These are phyloP conservation scores for Cercophora scortea DNA, from an alignment of 495 filamentous ascomycete genomes.

Conservation along the genomic window DNA sequence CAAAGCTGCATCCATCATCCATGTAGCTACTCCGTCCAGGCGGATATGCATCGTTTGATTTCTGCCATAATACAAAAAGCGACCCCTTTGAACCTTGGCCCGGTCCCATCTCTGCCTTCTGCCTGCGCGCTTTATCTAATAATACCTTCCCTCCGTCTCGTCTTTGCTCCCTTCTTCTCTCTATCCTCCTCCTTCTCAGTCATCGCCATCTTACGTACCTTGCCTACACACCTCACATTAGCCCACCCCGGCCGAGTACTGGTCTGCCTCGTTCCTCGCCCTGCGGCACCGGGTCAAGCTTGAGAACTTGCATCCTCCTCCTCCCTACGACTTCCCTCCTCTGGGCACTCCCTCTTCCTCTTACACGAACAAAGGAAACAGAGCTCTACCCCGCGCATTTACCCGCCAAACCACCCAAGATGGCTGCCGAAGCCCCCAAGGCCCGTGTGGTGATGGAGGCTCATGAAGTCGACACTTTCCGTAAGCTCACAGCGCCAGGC, in stretches of 20 bases:
- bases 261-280: too few relatives aligned
- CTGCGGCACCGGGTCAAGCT: too few relatives aligned
- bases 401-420: constrained; percentile 36
- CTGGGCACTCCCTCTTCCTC: too few relatives aligned
- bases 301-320: too few relatives aligned
- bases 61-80: constrained; percentile 22
- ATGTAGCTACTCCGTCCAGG: constrained; percentile 19
- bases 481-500: constrained; percentile 24
- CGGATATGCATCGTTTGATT: constrained; percentile 16
- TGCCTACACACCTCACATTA: too few relatives aligned
- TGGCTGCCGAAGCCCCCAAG: constrained; percentile 58
- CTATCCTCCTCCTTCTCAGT: not conserved
- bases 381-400: constrained; percentile 11
- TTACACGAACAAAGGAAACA: too few relatives aligned
- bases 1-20: constrained; percentile 13
- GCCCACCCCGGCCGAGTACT: too few relatives aligned
- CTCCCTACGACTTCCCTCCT: too few relatives aligned
- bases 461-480: constrained; percentile 78
- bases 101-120: not conserved
- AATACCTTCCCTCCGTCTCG: too few relatives aligned
- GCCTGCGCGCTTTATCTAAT: not conserved
- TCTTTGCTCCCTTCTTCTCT: not conserved
- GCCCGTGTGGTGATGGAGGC: constrained; percentile 73
- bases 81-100: constrained; percentile 7
- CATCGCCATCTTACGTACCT: not conserved